Evolutionary conservation across 1,284 basidiomycete genomes (phyloP).

Genomic region (Bjerkandera adusta): DNA sequence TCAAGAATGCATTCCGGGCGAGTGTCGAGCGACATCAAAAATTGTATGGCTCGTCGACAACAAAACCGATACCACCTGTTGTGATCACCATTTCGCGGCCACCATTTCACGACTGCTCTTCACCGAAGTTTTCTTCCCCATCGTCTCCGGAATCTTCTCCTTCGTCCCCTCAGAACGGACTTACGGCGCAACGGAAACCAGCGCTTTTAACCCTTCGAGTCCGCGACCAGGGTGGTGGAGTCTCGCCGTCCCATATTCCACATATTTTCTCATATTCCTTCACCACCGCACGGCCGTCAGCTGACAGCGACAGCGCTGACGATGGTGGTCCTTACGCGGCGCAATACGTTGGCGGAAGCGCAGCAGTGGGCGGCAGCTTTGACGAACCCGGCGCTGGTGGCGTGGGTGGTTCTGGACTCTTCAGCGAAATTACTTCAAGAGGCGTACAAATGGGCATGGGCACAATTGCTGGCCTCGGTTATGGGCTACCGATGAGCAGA

Average conservation of each 20-base stretch:
- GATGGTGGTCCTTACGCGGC: slow-evolving; percentile 71
- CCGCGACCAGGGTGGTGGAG: slow-evolving; percentile 85
- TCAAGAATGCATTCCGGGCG: slow-evolving; percentile 90
- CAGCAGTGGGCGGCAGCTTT: slow-evolving; percentile 39
- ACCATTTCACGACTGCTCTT: slow-evolving; percentile 45
- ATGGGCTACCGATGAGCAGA: slow-evolving; percentile 83
- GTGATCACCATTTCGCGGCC: slow-evolving; percentile 72
- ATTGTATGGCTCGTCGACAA: slow-evolving; percentile 33
- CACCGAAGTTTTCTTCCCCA: slow-evolving; percentile 17
- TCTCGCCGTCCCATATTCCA: slow-evolving; percentile 69
- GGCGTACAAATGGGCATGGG: slow-evolving; percentile 74
- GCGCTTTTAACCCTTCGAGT: slow-evolving; percentile 68
- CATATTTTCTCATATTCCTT: slow-evolving; percentile 90
- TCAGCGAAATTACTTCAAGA: slow-evolving; percentile 73
- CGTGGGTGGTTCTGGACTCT: slow-evolving; percentile 45
- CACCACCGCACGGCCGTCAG: slow-evolving; percentile 66
- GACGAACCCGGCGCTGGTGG: slow-evolving; percentile 43
- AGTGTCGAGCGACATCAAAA: slow-evolving; percentile 76
- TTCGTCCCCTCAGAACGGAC: slow-evolving; percentile 31
- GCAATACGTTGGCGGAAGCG: slow-evolving; percentile 68
- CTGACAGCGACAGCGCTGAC: slow-evolving; percentile 38
- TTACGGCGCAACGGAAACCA: slow-evolving; percentile 20
- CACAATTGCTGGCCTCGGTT: slow-evolving; percentile 81
- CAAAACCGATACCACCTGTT: slow-evolving; percentile 56
- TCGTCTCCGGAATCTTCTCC: slow-evolving; percentile 6